These are phyloP conservation scores for Blastobotrys persicus DNA, from an alignment of 1,139 yeast genomes.

Conservation along the genomic window DNA sequence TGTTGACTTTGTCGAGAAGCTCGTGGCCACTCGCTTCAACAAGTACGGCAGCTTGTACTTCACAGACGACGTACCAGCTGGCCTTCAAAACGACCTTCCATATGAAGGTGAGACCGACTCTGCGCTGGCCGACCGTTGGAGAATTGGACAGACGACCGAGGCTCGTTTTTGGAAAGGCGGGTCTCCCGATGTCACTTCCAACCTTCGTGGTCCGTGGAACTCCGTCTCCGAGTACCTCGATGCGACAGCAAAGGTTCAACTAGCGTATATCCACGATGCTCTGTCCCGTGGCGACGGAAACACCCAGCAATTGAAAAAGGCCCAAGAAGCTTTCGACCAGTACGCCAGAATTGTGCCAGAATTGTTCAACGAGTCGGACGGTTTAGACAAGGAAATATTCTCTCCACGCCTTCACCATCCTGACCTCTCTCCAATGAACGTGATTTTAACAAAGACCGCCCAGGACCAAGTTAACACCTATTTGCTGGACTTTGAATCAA, in stretches of 20 bases:
- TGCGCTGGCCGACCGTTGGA: slow-evolving; percentile 66
- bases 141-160: slow-evolving; percentile 88
- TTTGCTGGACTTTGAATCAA: slow-evolving; percentile 78
- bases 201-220: slow-evolving; percentile 72
- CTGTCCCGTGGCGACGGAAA: slow-evolving; percentile 44
- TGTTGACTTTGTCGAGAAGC: slow-evolving; percentile 35
- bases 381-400: slow-evolving; percentile 45
- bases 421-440: slow-evolving; percentile 89
- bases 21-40: slow-evolving; percentile 51
- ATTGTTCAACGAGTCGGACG: slow-evolving; percentile 37
- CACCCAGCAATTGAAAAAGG: slow-evolving; percentile 40
- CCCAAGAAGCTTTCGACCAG: slow-evolving; percentile 52
- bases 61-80: slow-evolving; percentile 53
- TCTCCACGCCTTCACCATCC: slow-evolving; percentile 75
- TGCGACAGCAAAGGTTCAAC: slow-evolving; percentile 64
- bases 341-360: slow-evolving; percentile 53
- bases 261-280: slow-evolving; percentile 59
- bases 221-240: slow-evolving; percentile 54
- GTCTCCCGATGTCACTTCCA: slow-evolving; percentile 35
- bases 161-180: slow-evolving; percentile 67
- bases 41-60: slow-evolving; percentile 82
- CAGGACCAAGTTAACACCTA: slow-evolving; percentile 37
- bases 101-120: slow-evolving; percentile 64
- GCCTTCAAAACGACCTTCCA: slow-evolving; percentile 47
- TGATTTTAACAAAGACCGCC: slow-evolving; percentile 49